Base-by-base conservation (phyloP, 2,329 filamentous ascomycete species). In the Fusarium aywerte region DNA sequence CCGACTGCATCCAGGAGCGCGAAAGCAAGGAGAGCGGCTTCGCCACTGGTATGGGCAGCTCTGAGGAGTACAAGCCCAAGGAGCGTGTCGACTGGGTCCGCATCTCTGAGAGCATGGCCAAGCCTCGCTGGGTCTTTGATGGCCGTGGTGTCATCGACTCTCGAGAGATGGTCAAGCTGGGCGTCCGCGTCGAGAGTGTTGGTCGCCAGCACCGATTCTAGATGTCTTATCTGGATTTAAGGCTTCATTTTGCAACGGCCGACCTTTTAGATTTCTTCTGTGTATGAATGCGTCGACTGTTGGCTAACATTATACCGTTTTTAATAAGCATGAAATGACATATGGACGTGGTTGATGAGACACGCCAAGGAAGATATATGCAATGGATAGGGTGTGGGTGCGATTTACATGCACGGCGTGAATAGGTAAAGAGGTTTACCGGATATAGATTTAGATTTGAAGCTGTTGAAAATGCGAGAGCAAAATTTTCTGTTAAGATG, bases 71-170 rank as follows among this genome's bases (percentile, higher is more conserved):
- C 75, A 80, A 79, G 67, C 67, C 78, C 53, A 84, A 81, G 74
- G 82, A 82, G 73, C 78, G 75, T 35, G 72, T 87, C 18, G 82
- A 87, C 76, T 87, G 85, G 84, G 78, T 76, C 54, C 80, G 77
- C 74, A 83, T 87, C 40, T 78, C 83, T 42, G 73, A 78, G 51
- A 74, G 76, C 65, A 86, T 87, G 83, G 78, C 78, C 47, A 82
- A 83, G 76, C 84, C 85, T 12, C 82, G 81, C 57, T 86, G 83
- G 83, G 77, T 87, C 25, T 87, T 87, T 75, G 84, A 87, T 60
- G 85, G 85, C n/a, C 82, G 83, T 54, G 83, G 84, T 36, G 80
- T 86, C 29, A 80, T 87, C 44, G 82, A 87, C 66, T 79, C 78
- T 18, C 75, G 76, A 21, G 78, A 80, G 66, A 81, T 86, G 79